Base-by-base conservation (phyloP, 2,329 filamentous ascomycete genomes). In the Nemania sp. region DNA sequence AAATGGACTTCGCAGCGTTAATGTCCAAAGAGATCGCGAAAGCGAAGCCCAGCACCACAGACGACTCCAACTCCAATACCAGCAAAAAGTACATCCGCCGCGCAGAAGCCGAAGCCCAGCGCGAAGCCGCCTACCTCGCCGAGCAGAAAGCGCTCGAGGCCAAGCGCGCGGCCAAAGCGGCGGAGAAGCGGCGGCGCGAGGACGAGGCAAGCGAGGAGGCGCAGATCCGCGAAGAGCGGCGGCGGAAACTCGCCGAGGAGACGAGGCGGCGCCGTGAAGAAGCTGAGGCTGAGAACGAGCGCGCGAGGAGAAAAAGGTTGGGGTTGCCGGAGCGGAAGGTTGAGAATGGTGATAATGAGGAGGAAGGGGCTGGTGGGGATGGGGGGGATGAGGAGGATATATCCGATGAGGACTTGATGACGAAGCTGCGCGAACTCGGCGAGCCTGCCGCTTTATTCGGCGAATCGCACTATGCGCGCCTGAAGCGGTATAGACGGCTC, bases 1-100 rank as follows among this genome's bases (percentile, higher is more conserved):
- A 57, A 62, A 99, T 99, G 94, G 92, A 99, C 73, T 99, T 99
- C 77, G 91, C 91, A 57, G 84, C 91, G 30, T 78, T 99, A 42
- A 96, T 99, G 90, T 86, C 89, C 66, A 89, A 91, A 69, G 91
- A 96, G 73, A 94, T 99, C 67, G 84, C 89, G 66, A 95, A 94
- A 72, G 80, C 86, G 63, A 90, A 90, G 63, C 74, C 45, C 7
- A 22, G 7, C 11, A 31, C 43, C 7, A n/a, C 5, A 5, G 40
- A 49, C 37, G 11, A 30, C 3, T 24, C 9, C 14, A 52, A 59
- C 49, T 37, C 62, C 28, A 46, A 53, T 36, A 45, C 49, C 14
- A 66, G 72, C 33, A 86, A 88, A 66, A 96, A 96, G 73, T 97
- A 91, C 71, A 75, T 90, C 59, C 91, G 90, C 64, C 90, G 91